Evolutionary conservation across 805 yeast genomes (phyloP).

Genomic region (Yarrowia divulgata): DNA sequence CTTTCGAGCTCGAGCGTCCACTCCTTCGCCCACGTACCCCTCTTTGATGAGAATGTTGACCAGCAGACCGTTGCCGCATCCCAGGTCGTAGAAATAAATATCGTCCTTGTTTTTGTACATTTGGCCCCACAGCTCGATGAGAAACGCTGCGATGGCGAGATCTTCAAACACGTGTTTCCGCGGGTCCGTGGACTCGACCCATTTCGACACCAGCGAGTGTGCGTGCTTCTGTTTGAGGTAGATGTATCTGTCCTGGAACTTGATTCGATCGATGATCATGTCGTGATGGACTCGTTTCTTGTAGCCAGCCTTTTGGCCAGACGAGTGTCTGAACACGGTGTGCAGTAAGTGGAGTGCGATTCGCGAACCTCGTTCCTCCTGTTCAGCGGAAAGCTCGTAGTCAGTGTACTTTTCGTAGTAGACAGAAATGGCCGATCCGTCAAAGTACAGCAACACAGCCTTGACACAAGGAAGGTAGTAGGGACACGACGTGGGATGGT

Average conservation of each 20-base stretch:
- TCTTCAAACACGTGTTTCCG: constrained; percentile 96
- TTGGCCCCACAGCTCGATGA: constrained; percentile 82
- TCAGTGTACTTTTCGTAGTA: constrained; percentile 72
- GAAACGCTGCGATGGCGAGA: constrained; percentile 91
- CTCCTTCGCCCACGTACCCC: constrained; percentile 83
- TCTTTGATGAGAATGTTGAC: constrained; percentile 78
- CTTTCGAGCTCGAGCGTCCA: constrained; percentile 88
- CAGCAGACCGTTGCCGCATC: constrained; percentile 93
- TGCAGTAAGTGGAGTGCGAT: constrained; percentile 81
- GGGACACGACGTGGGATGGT: constrained; percentile 67
- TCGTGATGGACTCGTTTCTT: constrained; percentile 90
- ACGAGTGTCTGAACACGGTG: constrained; percentile 83
- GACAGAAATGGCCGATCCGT: constrained; percentile 60
- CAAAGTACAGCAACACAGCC: constrained; percentile 68
- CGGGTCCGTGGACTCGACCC: constrained; percentile 97
- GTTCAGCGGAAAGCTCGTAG: constrained; percentile 42
- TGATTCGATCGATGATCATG: constrained; percentile 77
- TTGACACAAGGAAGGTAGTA: constrained; percentile 87
- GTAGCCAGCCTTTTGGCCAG: constrained; percentile 84
- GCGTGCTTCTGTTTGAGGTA: constrained; percentile 84
- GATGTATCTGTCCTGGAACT: constrained; percentile 83
- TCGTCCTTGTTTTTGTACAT: constrained; percentile 54
- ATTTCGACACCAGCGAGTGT: constrained; percentile 70
- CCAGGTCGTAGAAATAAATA: constrained; percentile 84
- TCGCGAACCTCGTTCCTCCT: constrained; percentile 68